These are phyloP conservation scores for Tremella yokohamensis DNA, from an alignment of 768 basidiomycete genomes.

Conservation along the genomic window DNA sequence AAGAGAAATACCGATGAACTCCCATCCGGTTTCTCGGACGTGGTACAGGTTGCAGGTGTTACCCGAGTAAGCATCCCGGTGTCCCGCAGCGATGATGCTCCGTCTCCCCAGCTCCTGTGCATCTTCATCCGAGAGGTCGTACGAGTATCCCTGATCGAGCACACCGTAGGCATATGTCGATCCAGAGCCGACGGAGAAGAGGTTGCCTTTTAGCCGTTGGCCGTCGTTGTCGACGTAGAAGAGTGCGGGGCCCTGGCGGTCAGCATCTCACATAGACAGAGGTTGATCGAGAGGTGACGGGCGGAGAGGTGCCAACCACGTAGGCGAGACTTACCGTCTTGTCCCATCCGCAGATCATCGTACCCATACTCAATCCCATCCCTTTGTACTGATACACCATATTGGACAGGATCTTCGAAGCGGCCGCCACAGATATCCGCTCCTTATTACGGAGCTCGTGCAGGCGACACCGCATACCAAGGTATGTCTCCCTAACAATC, in stretches of 20 bases:
- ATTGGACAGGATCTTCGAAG: slow-evolving; percentile 94
- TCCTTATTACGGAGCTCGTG: slow-evolving; percentile 94
- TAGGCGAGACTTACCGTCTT: slow-evolving; percentile 67
- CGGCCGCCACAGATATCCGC: slow-evolving; percentile 98
- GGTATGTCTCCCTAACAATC: slow-evolving; percentile 87
- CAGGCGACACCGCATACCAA: slow-evolving; percentile 93
- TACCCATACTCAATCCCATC: slow-evolving; percentile 99
- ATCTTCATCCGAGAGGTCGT: slow-evolving; percentile 87
- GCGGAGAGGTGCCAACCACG: neutral
- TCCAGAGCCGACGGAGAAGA: slow-evolving; percentile 99
- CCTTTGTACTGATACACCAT: slow-evolving; percentile 98
- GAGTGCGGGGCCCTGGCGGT: slow-evolving; percentile 74
- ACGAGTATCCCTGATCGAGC: slow-evolving; percentile 73
- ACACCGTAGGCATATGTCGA: slow-evolving; percentile 99
- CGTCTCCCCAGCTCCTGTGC: slow-evolving; percentile 89
- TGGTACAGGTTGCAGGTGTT: slow-evolving; percentile 96
- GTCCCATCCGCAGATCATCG: slow-evolving; percentile 99
- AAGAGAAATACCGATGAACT: slow-evolving; percentile 72
- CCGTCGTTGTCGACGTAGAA: slow-evolving; percentile 99
- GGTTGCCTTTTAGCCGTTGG: slow-evolving; percentile 85
- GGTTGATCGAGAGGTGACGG: neutral
- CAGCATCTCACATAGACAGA: neutral
- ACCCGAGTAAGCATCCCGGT: slow-evolving; percentile 57
- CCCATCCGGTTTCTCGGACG: slow-evolving; percentile 91
- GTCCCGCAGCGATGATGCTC: slow-evolving; percentile 94